A percentile compares a stretch with the other conserved stretches of the same genome.
phyloP scores from a whole-genome alignment of 2,329 filamentous ascomycete genomes.

The Scorias spongiosa region DNA sequence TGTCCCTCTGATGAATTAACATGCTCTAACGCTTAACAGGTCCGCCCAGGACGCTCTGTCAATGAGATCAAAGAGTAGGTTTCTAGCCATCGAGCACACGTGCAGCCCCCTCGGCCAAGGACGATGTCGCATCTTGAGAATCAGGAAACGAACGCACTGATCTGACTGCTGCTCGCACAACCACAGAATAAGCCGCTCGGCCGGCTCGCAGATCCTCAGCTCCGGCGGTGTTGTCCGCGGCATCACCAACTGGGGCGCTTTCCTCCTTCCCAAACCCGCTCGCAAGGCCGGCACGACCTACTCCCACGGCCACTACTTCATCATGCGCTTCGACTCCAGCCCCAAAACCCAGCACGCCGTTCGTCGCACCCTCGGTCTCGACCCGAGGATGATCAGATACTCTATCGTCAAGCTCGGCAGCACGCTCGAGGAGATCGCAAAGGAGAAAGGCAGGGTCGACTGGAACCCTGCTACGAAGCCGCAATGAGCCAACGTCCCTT shows the following conservation, averaged over 20 bases:
- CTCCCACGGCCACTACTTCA: slow-evolving; percentile 85
- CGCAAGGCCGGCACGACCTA: slow-evolving; percentile 72
- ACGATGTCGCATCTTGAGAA: slow-evolving; percentile 1
- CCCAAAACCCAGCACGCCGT: slow-evolving; percentile 59
- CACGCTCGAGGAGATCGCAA: slow-evolving; percentile 46
- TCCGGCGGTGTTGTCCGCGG: slow-evolving; percentile 81
- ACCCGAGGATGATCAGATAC: slow-evolving; percentile 81
- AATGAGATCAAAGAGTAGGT: slow-evolving; percentile 88
- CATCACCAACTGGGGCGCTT: slow-evolving; percentile 89
- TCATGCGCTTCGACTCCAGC: slow-evolving; percentile 86
- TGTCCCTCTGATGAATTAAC: slow-evolving; percentile 7
- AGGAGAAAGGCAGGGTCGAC: slow-evolving; percentile 39
- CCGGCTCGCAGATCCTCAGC: slow-evolving; percentile 68
- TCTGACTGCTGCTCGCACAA: neutral
- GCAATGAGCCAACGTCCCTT: no score
- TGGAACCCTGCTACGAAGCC: slow-evolving; percentile 22
- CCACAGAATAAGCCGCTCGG: slow-evolving; percentile 67
- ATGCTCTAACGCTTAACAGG: slow-evolving; percentile 37
- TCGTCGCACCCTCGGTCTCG: slow-evolving; percentile 59
- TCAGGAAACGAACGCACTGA: neutral
- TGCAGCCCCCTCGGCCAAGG: neutral
- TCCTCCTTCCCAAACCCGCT: slow-evolving; percentile 65
- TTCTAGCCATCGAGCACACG: slow-evolving; percentile 8
- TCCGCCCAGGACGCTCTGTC: slow-evolving; percentile 70
- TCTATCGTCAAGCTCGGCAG: slow-evolving; percentile 72